phyloP scores from a whole-genome alignment of 306 rosid species.

The Myrica gale region DNA sequence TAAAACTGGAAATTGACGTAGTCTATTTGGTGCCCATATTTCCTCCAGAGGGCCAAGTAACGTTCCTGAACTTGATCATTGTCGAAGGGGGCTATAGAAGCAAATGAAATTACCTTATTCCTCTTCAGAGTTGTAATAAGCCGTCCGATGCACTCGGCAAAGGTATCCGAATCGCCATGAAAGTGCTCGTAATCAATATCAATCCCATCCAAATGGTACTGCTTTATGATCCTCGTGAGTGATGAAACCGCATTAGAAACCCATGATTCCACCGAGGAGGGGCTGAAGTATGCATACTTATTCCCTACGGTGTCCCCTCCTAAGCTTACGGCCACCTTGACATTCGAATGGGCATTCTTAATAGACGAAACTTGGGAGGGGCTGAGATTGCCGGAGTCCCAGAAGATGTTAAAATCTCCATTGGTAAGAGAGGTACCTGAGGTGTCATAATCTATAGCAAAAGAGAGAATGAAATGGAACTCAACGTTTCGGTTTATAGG shows the following conservation, averaged over 20 bases:
- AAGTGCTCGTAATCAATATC: slow-evolving; percentile 82
- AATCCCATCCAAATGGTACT: slow-evolving; percentile 61
- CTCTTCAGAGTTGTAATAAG: slow-evolving; percentile 51
- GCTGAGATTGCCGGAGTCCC: slow-evolving; percentile 61
- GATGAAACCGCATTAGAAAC: slow-evolving; percentile 74
- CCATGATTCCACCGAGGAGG: slow-evolving; percentile 67
- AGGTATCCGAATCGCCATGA: slow-evolving; percentile 49
- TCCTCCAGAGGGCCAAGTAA: slow-evolving; percentile 69
- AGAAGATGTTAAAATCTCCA: slow-evolving; percentile 64
- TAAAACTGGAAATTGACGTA: slow-evolving; percentile 85
- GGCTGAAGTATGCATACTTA: slow-evolving; percentile 42
- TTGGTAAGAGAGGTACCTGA: slow-evolving; percentile 62
- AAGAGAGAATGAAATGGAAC: slow-evolving; percentile 78
- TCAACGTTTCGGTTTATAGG: slow-evolving; percentile 57
- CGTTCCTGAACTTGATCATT: slow-evolving; percentile 59
- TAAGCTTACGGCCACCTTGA: slow-evolving; percentile 64
- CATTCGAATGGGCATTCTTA: slow-evolving; percentile 53
- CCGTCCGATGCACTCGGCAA: slow-evolving; percentile 60
- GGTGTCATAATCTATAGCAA: slow-evolving; percentile 66
- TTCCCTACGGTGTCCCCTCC: slow-evolving; percentile 58
- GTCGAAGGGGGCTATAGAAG: slow-evolving; percentile 79
- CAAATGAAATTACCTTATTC: slow-evolving; percentile 51
- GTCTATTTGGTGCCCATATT: slow-evolving; percentile 56
- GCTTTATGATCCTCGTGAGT: slow-evolving; percentile 59
- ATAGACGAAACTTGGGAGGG: slow-evolving; percentile 65